Conservation (phyloP, 192 early-diverging fungal genomes). For the Backusella liffmaniae region DNA sequence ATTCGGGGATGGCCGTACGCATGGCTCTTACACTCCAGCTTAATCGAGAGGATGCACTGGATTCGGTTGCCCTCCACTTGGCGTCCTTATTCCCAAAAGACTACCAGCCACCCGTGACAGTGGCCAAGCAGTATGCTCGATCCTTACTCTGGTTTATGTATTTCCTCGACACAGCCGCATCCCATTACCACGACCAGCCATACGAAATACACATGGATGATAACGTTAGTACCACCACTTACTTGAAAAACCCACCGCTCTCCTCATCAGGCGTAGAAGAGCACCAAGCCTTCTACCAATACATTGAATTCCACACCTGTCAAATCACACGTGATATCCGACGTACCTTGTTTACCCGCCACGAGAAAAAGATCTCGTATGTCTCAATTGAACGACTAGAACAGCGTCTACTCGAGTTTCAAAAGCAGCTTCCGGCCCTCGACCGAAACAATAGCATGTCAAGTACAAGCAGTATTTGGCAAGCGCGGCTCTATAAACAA, state of each 20-base stretch:
- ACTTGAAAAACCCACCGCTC: constrained; percentile 9
- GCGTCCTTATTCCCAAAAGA: not conserved
- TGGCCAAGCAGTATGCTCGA: constrained; percentile 19
- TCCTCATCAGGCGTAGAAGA: constrained; percentile 14
- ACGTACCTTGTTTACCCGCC: constrained; percentile 25
- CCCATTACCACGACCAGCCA: constrained; percentile 33
- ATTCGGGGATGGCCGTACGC: constrained; percentile 35
- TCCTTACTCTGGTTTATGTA: constrained; percentile 35
- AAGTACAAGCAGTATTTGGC: constrained; percentile 14
- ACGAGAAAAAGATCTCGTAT: constrained; percentile 18
- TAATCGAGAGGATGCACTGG: constrained; percentile 25
- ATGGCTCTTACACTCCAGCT: constrained; percentile 32
- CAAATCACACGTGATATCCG: constrained; percentile 37
- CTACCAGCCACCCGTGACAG: not conserved
- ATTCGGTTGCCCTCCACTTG: constrained; percentile 4
- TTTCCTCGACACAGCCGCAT: constrained; percentile 32
- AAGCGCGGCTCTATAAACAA: constrained; percentile 25
- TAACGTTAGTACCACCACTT: constrained; percentile 2
- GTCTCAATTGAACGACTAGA: constrained; percentile 28
- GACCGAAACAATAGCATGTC: not conserved
- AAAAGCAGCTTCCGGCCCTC: constrained; percentile 5
- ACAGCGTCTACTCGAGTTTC: constrained; percentile 11
- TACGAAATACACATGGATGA: constrained; percentile 30
- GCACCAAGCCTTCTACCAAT: constrained; percentile 26
- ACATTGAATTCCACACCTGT: constrained; percentile 27